Conservation (phyloP, 805 yeast genomes). For the Kodamaea laetipori region DNA sequence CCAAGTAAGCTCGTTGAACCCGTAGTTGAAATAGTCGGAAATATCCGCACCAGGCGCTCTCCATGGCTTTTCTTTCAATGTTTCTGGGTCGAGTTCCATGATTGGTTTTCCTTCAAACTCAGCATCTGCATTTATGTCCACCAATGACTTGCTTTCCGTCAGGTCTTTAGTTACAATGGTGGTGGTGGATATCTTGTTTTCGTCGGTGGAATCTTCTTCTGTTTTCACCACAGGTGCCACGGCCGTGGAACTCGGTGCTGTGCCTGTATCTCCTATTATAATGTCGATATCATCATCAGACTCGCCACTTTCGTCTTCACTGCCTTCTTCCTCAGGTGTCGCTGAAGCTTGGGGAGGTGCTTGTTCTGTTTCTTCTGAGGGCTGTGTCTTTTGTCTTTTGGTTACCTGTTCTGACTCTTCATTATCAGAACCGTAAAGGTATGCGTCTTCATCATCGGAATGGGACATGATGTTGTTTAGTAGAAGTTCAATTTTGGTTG, state of each 20-base stretch:
- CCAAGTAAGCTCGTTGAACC: conserved; percentile 97
- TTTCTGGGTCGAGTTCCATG: conserved; percentile 76
- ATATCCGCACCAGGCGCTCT: conserved; percentile 95
- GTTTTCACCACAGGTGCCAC: conserved; percentile 23
- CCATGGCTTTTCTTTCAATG: conserved; percentile 95
- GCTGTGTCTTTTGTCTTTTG: conserved; percentile 36
- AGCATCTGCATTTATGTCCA: conserved; percentile 73
- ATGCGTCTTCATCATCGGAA: conserved; percentile 68
- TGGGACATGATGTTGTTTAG: conserved; percentile 14
- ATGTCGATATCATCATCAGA: conserved; percentile 79
- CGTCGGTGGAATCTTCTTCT: conserved; percentile 21
- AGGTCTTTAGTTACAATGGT: conserved; percentile 36
- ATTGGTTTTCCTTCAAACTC: conserved; percentile 79
- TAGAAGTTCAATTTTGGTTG: conserved; percentile 2
- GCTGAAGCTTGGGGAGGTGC: conserved; percentile 13
- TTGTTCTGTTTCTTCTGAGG: conserved; percentile 2
- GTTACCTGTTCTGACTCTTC: conserved; percentile 26
- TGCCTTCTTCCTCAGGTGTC: conserved; percentile 23
- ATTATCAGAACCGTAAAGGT: conserved; percentile 60
- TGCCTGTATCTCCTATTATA: conserved; percentile 54
- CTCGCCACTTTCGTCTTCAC: conserved; percentile 37
- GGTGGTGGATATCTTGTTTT: conserved; percentile 33
- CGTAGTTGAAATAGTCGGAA: conserved; percentile 93
- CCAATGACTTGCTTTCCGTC: conserved; percentile 43
- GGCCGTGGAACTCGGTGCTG: conserved; percentile 23